These are phyloP conservation scores for Mycena latifolia DNA, from an alignment of 768 basidiomycete species.

Conservation along the genomic window DNA sequence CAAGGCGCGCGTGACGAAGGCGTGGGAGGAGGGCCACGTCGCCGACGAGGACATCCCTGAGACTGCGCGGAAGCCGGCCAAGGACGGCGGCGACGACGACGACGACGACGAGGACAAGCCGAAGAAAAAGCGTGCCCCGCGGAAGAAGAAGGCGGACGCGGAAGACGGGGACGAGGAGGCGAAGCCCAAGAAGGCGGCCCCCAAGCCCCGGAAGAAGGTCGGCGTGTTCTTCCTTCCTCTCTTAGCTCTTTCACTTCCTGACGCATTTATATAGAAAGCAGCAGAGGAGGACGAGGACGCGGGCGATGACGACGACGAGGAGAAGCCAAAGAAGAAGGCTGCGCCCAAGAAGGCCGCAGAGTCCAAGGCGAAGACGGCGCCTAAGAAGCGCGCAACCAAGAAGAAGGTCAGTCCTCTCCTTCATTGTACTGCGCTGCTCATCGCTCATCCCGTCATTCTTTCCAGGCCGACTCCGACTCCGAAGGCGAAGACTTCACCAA, in stretches of 20 bases:
- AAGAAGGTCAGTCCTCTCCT: constrained; percentile 45
- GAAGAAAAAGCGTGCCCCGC: constrained; percentile 55
- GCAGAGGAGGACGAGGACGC: constrained; percentile 49
- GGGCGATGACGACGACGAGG: constrained; percentile 38
- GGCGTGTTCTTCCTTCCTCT: not conserved
- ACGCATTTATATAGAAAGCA: constrained; percentile 28
- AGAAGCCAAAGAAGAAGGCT: constrained; percentile 53
- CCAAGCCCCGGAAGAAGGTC: constrained; percentile 48
- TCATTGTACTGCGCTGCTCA: no score
- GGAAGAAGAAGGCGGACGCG: constrained; percentile 46
- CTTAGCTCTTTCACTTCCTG: no score
- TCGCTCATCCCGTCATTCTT: no score
- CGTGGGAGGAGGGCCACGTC: constrained; percentile 84
- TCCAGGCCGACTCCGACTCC: constrained; percentile 25
- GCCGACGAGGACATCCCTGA: constrained; percentile 87
- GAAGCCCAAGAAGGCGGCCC: constrained; percentile 50
- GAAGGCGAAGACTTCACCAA: constrained; percentile 40
- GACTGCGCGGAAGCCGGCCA: constrained; percentile 69
- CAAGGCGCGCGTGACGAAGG: constrained; percentile 75
- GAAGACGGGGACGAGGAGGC: constrained; percentile 49
- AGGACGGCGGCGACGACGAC: constrained; percentile 49
- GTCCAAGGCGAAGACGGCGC: constrained; percentile 56
- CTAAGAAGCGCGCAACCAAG: constrained; percentile 57
- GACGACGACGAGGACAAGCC: constrained; percentile 66
- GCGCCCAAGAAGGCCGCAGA: constrained; percentile 43